Evolutionary conservation across 495 filamentous ascomycete genomes (phyloP).

Genomic region (Xylaria flabelliformis): DNA sequence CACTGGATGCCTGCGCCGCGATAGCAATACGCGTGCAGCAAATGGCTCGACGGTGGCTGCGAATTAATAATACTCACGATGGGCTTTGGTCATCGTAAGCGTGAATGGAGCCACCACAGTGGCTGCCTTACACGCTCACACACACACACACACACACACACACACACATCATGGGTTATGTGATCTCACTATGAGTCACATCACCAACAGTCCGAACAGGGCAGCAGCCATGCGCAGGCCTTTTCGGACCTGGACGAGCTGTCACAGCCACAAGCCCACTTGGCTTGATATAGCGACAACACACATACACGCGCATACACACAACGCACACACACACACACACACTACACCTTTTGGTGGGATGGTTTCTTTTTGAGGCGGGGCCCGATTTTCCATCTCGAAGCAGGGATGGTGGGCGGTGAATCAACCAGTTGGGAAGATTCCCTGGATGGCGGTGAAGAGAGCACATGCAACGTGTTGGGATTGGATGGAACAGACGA

Average conservation of each 20-base stretch:
- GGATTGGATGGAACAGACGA: constrained; percentile 15
- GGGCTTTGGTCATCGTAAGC: constrained; percentile 2
- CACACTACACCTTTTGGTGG: neutral
- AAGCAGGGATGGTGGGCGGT: constrained; percentile 14
- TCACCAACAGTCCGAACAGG: constrained; percentile 8
- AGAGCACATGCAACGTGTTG: neutral
- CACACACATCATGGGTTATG: neutral
- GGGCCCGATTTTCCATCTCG: neutral
- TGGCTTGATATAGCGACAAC: constrained; percentile 6
- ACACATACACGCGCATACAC: neutral
- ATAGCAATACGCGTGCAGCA: constrained; percentile 12
- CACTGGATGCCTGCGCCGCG: constrained; percentile 15
- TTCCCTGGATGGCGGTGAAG: constrained; percentile 20
- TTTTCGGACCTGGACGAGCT: constrained; percentile 5
- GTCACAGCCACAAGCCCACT: constrained; percentile 4
- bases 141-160: neutral
- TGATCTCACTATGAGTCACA: constrained; percentile 18
- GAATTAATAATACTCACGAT: constrained; percentile 13
- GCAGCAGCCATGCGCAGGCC: neutral
- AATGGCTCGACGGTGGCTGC: constrained; percentile 14
- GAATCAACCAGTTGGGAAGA: constrained; percentile 15
- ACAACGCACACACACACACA: neutral
- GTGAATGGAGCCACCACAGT: constrained; percentile 4
- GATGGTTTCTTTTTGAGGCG: constrained; percentile 21
- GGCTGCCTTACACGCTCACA: constrained; percentile 2